Percentiles rank a stretch among this genome's conserved stretches.
Conservation (phyloP, 208 protist genomes). For the Ichthyophonus hoferi region DNA sequence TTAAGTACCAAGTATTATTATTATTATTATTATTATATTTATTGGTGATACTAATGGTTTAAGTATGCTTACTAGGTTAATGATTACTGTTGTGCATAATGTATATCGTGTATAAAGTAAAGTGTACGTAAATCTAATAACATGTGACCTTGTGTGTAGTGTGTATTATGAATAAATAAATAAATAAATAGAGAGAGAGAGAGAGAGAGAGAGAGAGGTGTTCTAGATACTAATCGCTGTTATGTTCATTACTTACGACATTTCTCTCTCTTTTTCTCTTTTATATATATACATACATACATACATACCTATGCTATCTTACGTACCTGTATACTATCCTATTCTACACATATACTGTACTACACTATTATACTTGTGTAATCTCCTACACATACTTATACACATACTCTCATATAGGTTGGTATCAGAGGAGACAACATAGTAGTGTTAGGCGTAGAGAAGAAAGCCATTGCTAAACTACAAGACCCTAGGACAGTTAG, state of each 20-base stretch:
- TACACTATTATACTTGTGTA: background rate
- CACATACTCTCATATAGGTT: constrained; percentile 44
- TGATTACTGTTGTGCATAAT: too few species aligned
- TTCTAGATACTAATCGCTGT: too few species aligned
- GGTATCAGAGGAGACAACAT: constrained; percentile 70
- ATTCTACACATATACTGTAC: background rate
- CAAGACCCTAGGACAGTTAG: constrained; percentile 96
- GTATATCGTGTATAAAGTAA: too few species aligned
- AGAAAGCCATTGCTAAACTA: constrained; percentile 93
- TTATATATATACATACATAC: constrained; percentile 24
- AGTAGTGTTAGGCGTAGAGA: constrained; percentile 96
- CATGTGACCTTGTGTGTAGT: background rate
- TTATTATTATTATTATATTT: background rate
- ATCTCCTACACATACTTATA: background rate
- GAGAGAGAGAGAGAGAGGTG: background rate
- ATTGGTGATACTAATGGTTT: background rate
- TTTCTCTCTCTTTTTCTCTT: background rate
- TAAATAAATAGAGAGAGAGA: background rate
- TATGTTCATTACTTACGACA: too few species aligned
- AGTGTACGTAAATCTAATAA: background rate
- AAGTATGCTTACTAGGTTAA: background rate
- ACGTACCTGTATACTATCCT: background rate
- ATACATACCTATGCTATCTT: background rate
- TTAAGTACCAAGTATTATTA: background rate
- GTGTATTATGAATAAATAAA: background rate